Base-by-base conservation (phyloP, 2,329 filamentous ascomycete species). In the Paradendryphiella salina region DNA sequence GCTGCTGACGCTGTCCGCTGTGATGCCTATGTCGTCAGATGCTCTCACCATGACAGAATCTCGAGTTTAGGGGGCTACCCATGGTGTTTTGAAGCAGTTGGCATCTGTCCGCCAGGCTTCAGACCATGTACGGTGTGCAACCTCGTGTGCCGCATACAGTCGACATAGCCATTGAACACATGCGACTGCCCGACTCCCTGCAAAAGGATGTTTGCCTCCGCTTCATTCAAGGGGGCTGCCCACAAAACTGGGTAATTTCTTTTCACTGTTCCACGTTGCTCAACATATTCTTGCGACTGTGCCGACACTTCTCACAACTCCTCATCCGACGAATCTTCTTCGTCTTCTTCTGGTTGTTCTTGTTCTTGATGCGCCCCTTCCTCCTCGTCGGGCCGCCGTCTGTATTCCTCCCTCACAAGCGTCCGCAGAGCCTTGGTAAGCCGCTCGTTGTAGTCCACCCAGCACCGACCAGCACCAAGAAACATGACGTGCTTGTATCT, bases 401-500 rank as follows among this genome's bases (percentile, higher is more conserved):
- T 73, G 56, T 76, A 77, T 67, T 91, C 88, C 42, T 78, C 77
- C 64, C 87, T 81, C 67, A 84, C 79, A 2, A 93, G 77, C 7
- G 78, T 77, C 46, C 83, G 80, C 74, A 94, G 89, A 6, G 84
- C 81, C 53, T 79, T 77, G 70, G 83, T 82, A 10, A 92, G 72
- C 41, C 87, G 79, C 28, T 82, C 80, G 73, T 95, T 88, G 66
- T 87, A 84, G 43, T 87, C 84, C 17, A 86, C 87, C 76, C 90
- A 86, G 50, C 82, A 81, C 60, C 85, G 82, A 0, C 86, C 86
- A 60, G 83, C 84, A 9, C 81, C 80, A 39, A 96, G 76, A 35
- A 94, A 79, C 3, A 85, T 83, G 18, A 83, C 76, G 69, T 91
- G 85, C 72, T 93, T 91, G 87, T 90, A 95, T 29, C 56, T 71